Evolutionary conservation across 179 eudicot species (phyloP), one percentile per base, ranked within the genome.

Genomic region (Camellia oleifera): DNA sequence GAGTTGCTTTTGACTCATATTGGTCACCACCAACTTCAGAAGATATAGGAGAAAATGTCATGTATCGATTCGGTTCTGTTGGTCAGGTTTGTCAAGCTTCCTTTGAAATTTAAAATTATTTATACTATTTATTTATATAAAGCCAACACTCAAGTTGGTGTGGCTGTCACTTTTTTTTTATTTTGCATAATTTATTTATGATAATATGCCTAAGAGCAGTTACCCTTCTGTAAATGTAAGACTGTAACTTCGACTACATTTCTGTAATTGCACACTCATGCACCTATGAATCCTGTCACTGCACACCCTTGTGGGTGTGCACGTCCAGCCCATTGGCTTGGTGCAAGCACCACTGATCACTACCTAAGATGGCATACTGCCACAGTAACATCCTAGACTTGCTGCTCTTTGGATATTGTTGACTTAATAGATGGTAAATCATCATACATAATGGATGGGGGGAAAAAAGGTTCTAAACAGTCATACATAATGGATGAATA

Each of bases 11-110:
- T 82, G 97, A 93, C 79, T 88, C 95, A 46, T 89, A 84, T 83
- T 91, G 97, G 97, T 74, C 88, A 17, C 91, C 92, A 61, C 94
- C 97, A 75, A 89, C 85, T 83, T 79, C 94, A 74, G 94, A 92
- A 69, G 93, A 89, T 46, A 64, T 89, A n/a, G 93, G 86, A 70
- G 97, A 92, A 78, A 90, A 84, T 83, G 81, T 81, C 17, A 87
- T 92, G 79, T 92, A 92, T 75, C 91, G 97, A n/a, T 92, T 92
- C 84, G 97, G 97, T 48, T 93, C 97, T 62, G 95, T 93, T 83
- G 97, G 95, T 75, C 97, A 93, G 93, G 97, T 91, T 84, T 73
- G 52, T 57, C 17, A 4, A 8, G 10, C 4, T 18, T 72, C 46
- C 61, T 52, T 72, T 17, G 40, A 12, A 0, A 6, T 6, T 69